Base-by-base conservation (phyloP, 2,329 filamentous ascomycete species). In the Hawksworthiomyces lignivorus region DNA sequence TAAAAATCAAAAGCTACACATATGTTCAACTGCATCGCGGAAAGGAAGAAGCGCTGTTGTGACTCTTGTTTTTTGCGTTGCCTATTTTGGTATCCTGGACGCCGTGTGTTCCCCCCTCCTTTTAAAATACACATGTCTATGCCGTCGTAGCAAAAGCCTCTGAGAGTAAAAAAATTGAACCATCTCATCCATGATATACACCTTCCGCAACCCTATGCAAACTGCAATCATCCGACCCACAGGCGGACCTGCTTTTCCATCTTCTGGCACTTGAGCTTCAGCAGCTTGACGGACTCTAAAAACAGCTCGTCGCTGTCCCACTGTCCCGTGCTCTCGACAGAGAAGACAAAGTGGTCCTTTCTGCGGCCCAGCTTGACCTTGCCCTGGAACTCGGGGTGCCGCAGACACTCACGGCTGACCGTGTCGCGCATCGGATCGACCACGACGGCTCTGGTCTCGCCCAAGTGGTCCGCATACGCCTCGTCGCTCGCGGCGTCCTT, bases 321-420 rank as follows among this genome's bases (percentile, higher is more conserved):
- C 67, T 98, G 92, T 6, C 92, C 94, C 0, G 87, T 83, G 69
- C 89, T 96, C 71, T 98, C 92, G 27, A 98, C 75, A 41, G 80
- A 84, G 72, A 92, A 98, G 63, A 98, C 97, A 63, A 98, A 98
- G 67, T 98, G 94, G 62, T 98, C 92, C 50, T 88, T 74, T 54
- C 88, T 71, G 41, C 94, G 75, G 32, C 92, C 92, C 24, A 98
- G 77, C 70, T 88, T 89, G 50, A 98, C 92, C 70, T 96, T 98
- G 59, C 81, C 86, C 64, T 92, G 79, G 67, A 98, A 97, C 65
- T 97, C 92, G 20, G 82, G 73, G 60, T 98, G 90, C 37, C 92
- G 80, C 57, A 98, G 65, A 56, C 84, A 92, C 67, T 98, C 94
- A 52, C 92, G 78, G 63, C 85, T 94, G 48, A 98, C 90, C 0